Conservation (phyloP, 2,329 filamentous ascomycete genomes). For the Sporothrix variecibatus region DNA sequence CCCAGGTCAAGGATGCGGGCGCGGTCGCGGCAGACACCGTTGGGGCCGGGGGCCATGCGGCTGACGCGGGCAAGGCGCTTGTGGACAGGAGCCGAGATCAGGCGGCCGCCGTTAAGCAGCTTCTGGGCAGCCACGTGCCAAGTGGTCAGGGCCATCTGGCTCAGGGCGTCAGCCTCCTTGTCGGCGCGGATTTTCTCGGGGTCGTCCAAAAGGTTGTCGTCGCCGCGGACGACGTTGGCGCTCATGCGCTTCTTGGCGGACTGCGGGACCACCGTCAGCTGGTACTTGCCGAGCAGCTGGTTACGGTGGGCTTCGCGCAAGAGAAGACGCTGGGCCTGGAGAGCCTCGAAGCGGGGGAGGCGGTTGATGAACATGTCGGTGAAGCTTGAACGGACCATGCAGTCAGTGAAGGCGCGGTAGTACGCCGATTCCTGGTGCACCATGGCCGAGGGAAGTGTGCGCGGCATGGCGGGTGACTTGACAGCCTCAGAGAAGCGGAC, state of each 20-base stretch:
- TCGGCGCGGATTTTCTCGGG: slow-evolving; percentile 66
- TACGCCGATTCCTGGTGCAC: slow-evolving; percentile 72
- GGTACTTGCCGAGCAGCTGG: slow-evolving; percentile 82
- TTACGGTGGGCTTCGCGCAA: slow-evolving; percentile 72
- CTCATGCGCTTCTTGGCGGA: slow-evolving; percentile 71
- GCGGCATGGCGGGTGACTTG: slow-evolving; percentile 47
- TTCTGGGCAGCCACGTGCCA: slow-evolving; percentile 65
- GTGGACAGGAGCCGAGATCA: slow-evolving; percentile 65
- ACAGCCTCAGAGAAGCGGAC: slow-evolving; percentile 70
- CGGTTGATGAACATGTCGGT: slow-evolving; percentile 83
- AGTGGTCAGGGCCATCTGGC: slow-evolving; percentile 64
- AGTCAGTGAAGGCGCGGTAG: slow-evolving; percentile 81
- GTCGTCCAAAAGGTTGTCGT: slow-evolving; percentile 64
- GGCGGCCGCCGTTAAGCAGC: slow-evolving; percentile 63
- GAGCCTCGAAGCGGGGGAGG: slow-evolving; percentile 80
- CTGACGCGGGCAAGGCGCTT: slow-evolving; percentile 62
- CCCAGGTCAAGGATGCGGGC: slow-evolving; percentile 81
- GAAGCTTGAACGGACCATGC: slow-evolving; percentile 64
- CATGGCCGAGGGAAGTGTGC: slow-evolving; percentile 55
- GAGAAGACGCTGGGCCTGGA: slow-evolving; percentile 80
- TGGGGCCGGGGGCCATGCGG: slow-evolving; percentile 47
- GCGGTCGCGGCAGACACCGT: slow-evolving; percentile 51
- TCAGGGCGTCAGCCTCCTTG: slow-evolving; percentile 77
- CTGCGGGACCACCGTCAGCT: slow-evolving; percentile 68
- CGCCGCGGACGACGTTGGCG: slow-evolving; percentile 72